Conservation (phyloP, 2,329 filamentous ascomycete species). For the Microascus cirrosus region DNA sequence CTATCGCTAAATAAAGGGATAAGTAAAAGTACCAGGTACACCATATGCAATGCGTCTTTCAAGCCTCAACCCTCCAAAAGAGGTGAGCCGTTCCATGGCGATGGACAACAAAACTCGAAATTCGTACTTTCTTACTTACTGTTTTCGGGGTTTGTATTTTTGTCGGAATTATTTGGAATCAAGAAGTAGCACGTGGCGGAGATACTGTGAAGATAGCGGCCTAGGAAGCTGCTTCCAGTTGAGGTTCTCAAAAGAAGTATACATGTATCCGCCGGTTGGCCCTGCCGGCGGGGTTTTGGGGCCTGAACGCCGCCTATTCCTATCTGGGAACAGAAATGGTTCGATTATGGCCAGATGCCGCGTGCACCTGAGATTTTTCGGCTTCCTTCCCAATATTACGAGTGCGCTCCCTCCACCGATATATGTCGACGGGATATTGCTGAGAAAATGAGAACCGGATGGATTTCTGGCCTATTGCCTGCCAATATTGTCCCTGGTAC, state of each 20-base stretch:
- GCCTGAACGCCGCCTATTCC: neutral
- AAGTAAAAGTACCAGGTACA: neutral
- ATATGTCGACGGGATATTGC: neutral
- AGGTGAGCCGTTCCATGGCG: neutral
- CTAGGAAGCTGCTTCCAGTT: no score
- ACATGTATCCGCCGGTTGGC: neutral
- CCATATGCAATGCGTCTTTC: neutral
- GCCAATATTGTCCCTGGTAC: no score
- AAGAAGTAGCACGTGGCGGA: no score
- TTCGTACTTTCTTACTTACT: no score
- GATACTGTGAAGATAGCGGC: no score
- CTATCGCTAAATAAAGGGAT: neutral
- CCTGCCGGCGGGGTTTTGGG: neutral
- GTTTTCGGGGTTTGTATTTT: no score
- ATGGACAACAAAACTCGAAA: neutral
- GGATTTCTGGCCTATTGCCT: no score
- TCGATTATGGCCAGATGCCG: conserved; percentile 4
- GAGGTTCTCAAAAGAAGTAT: neutral
- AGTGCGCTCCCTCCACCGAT: neutral
- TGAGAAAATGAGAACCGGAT: neutral
- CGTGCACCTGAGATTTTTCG: neutral
- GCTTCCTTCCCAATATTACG: neutral
- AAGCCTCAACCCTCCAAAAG: neutral
- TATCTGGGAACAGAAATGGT: neutral
- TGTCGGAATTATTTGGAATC: no score